phyloP scores from a whole-genome alignment of 2,329 filamentous ascomycete species.

The Penicillium hordei region DNA sequence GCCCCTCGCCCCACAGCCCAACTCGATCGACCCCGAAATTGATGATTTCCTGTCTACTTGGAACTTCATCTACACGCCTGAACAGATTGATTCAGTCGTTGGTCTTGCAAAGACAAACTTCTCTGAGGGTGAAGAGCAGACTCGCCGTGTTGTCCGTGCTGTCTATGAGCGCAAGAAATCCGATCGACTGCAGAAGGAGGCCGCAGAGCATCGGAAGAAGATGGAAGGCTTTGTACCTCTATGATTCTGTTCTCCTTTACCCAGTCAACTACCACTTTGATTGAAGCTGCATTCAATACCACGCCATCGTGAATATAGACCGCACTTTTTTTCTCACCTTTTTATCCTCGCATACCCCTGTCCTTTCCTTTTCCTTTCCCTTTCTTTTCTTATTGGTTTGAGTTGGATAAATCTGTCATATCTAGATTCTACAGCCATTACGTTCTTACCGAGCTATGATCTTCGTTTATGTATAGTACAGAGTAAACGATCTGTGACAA shows the following conservation, averaged over 20 bases:
- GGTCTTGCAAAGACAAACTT: conserved; percentile 83
- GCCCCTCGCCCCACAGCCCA: conserved; percentile 53
- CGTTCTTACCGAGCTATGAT: not conserved
- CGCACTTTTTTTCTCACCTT: not conserved
- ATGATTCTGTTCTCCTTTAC: conserved; percentile 3
- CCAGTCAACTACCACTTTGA: not conserved
- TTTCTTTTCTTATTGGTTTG: not conserved
- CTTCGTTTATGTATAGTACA: not conserved
- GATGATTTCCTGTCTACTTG: conserved; percentile 91
- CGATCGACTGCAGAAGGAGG: conserved; percentile 37
- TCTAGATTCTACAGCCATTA: not conserved
- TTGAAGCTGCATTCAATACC: not conserved
- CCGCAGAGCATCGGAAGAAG: conserved; percentile 24
- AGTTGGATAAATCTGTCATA: not conserved
- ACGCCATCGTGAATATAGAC: not conserved
- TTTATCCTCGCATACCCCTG: not conserved
- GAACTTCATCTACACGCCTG: conserved; percentile 95
- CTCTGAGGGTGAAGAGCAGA: conserved; percentile 74
- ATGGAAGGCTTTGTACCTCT: conserved; percentile 36
- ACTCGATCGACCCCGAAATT: conserved; percentile 72
- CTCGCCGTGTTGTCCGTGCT: conserved; percentile 74
- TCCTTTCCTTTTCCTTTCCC: not conserved
- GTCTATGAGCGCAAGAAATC: conserved; percentile 91
- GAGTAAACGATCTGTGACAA: not conserved
- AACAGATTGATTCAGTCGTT: conserved; percentile 84